Evolutionary conservation across 2,329 filamentous ascomycete species (phyloP), one percentile per base, ranked within the genome.

Genomic region (Paradendryphiella salina): DNA sequence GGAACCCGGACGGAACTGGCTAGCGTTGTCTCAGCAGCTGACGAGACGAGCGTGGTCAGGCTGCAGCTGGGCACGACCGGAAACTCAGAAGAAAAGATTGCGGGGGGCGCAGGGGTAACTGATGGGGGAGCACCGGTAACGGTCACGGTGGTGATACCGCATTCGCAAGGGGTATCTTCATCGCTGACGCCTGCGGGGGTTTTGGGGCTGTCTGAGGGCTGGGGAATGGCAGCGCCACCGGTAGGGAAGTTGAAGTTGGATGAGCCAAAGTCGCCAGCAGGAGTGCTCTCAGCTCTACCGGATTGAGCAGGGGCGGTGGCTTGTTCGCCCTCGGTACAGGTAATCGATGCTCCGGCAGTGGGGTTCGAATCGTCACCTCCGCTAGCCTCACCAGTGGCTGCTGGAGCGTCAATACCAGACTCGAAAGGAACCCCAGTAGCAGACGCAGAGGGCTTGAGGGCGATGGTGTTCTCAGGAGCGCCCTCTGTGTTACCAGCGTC

Each of bases 401-500:
- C 45, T 6, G 67, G 65, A 7, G 63, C 60, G 23, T 66, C 56
- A 45, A 70, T 54, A 13, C 53, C 60, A 15, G 60, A 62, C 28
- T 56, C 63, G 28, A 70, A 35, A 31, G 62, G 63, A 33, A 57
- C 65, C 29, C 46, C 56, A 32, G 61, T 60, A 8, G 62, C 69
- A n/a, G 68, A 57, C 14, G 71, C 66, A 42, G 66, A 59, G 7
- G 63, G 42, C 5, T 60, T 48, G n/a, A 66, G 57, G 28, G 59
- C 51, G 32, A 39, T 55, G 9, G 53, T 55, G 58, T 70, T 72
- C 28, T 61, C 54, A 17, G 66, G 62, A 23, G 64, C 65, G 41
- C 72, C 72, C 5, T 65, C 59, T 29, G 63, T 60, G 49, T 72
- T 66, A 6, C 67, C 70, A 7, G 61, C 57, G 50, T 68, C 68